Base-by-base conservation (phyloP, 169 alveolate species). In the Plasmodium reichenowi region DNA sequence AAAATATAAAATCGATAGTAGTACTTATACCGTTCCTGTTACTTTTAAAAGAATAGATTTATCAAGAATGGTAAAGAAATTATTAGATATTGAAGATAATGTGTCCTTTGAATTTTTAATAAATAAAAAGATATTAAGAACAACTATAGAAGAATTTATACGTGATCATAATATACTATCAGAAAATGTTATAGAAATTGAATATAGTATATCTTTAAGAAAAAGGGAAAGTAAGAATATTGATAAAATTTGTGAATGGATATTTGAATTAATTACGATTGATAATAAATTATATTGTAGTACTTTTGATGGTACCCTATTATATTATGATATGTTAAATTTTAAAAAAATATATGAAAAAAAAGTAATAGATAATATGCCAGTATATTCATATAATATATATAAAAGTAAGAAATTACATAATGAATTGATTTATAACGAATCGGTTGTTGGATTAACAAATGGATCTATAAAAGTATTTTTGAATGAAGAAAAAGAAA, bases 21-120 rank as follows among this genome's bases (percentile, higher is more conserved):
- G 62, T 24, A 83, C 47, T 22, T 83, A 83, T 73, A 83, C 91
- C 13, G 47, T 83, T 45, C 91, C 91, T 58, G 47, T 72, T 20
- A 58, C 48, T 17, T 83, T 83, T 72, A 83, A 32, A 70, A 83
- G 91, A 70, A 83, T 83, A 24, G 91, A 83, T 63, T 58, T 83
- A 47, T 83, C 91, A 50, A 83, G 85, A 58, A 83, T 83, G 91
- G 29, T 83, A 60, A 83, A 83, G 59, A 60, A 68, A 32, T 56
- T 83, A 72, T 38, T 83, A 32, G 63, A 59, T 70, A 56, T 83
- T 68, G 47, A 83, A 12, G 91, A 71, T 54, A 83, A 70, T 62
- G 52, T 83, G 8, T 67, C 91, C 22, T 83, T 83, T 60, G 91
- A 83, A 15, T 83, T 83, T 83, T 68, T 83, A 58, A 83, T 83